phyloP scores from a whole-genome alignment of 2,329 filamentous ascomycete genomes.

The Colletotrichum destructivum region DNA sequence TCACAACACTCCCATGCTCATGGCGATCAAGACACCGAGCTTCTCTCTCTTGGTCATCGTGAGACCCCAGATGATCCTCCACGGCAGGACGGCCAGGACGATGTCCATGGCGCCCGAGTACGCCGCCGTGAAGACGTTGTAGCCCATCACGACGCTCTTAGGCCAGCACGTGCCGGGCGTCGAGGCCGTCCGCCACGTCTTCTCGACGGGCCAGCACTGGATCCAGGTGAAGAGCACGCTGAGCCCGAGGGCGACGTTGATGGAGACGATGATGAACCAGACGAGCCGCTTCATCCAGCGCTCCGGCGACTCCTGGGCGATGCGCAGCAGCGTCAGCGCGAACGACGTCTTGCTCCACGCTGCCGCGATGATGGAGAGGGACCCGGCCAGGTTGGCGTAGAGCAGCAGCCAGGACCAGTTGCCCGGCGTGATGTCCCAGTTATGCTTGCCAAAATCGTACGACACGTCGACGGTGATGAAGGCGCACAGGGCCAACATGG shows the following conservation, averaged over 20 bases:
- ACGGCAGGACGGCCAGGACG: slow-evolving; percentile 57
- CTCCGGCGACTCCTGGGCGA: slow-evolving; percentile 42
- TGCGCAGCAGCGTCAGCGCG: slow-evolving; percentile 49
- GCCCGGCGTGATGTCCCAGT: slow-evolving; percentile 33
- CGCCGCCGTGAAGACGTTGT: slow-evolving; percentile 49
- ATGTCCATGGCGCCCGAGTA: slow-evolving; percentile 58
- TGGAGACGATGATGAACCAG: slow-evolving; percentile 48
- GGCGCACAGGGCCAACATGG: slow-evolving; percentile 29
- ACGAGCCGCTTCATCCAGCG: slow-evolving; percentile 45
- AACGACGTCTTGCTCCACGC: slow-evolving; percentile 51
- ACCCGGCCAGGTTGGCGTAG: slow-evolving; percentile 42
- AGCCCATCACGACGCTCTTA: slow-evolving; percentile 47
- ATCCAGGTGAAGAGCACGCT: slow-evolving; percentile 48
- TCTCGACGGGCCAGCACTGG: slow-evolving; percentile 47
- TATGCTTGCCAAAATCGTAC: slow-evolving; percentile 42
- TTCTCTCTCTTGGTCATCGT: slow-evolving; percentile 59
- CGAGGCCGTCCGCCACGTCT: slow-evolving; percentile 44
- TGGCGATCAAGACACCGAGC: slow-evolving; percentile 55
- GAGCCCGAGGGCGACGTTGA: slow-evolving; percentile 46
- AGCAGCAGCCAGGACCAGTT: slow-evolving; percentile 40
- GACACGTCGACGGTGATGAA: slow-evolving; percentile 36
- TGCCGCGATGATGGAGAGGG: slow-evolving; percentile 45
- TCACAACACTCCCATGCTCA: slow-evolving; percentile 61
- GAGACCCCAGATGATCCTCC: slow-evolving; percentile 57
- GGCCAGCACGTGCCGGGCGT: slow-evolving; percentile 47